Evolutionary conservation across 768 basidiomycete genomes (phyloP), one percentile per base, ranked within the genome.

Genomic region (Trametes villosa): DNA sequence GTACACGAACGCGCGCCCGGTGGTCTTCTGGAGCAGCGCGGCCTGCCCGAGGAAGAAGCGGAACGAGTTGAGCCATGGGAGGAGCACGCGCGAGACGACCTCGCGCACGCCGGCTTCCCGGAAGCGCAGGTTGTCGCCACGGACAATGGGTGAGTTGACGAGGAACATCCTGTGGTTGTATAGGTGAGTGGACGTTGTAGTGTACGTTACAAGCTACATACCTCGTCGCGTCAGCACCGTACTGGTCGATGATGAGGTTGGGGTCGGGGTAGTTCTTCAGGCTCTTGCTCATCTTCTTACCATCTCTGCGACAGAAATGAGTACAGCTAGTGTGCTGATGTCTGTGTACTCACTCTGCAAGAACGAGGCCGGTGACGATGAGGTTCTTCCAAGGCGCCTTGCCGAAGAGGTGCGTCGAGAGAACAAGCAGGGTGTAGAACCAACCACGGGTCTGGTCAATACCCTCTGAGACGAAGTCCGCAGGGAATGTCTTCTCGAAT

Each of bases 251-350:
- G 73, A 98, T 84, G 52, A 94, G 66, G 73, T 87, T 94, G 9
- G 97, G 97, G 73, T 99, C 97, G 26, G 97, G 96, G 74, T 95
- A 99, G 76, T 99, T 99, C 74, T 87, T 88, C 59, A 96, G 77
- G 75, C 92, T 96, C 78, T 99, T 99, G 77, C 92, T 95, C 97
- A 99, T 99, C 80, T 99, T 99, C 82, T 96, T 97, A 55, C 97
- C 97, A 68, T 99, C 96, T 2, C 92, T 94, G 59, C 13, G 60
- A 29, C 26, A 22, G 13, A 15, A 46, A 26, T 44, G 4, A 58
- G 27, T 26, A 26, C 17, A 15, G 20, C 41, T 42, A 33, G 13
- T 11, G 26, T 38, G 1, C 8, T 20, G 34, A 17, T 30, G 31
- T 18, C 3, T 2, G 7, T 34, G 45, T 4, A 82, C 91, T 73